Evolutionary conservation across 495 filamentous ascomycete species (phyloP), one percentile per base, ranked within the genome.

Genomic region (Usnea hakonensis): DNA sequence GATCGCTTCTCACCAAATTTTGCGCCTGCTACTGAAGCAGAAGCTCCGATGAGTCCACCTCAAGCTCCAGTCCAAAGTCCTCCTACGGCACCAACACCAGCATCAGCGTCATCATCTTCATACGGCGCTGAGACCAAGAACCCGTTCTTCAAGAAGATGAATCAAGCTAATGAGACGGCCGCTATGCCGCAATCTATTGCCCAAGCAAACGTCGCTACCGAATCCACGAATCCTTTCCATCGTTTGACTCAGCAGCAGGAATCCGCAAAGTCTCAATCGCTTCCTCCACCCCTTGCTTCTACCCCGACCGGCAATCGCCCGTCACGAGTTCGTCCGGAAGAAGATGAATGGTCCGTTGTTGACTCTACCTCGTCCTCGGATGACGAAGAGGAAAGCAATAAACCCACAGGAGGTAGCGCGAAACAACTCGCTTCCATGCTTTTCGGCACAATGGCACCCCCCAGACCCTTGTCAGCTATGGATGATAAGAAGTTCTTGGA

Each of bases 401-500:
- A 85, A 16, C 85, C 89, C 14, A 86, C 83, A 53, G 89, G 89
- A 35, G 84, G 86, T 59, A 91, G 86, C 65, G 93, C 94, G 52
- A 93, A 92, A 64, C 88, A 95, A 62, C 85, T 98, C 38, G 94
- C 94, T 21, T 91, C 88, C 40, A 94, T 91, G 63, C 83, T 98
- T 36, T 97, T 98, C 74, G 92, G 94, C 60, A 95, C 93, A 56
- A 98, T 98, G 94, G 94, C 82, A 13, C 94, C 94, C 46, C 94
- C 94, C 26, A 85, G 93, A 57, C 91, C 95, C 38, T 72, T 96
- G 32, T 93, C 89, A 55, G 88, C 89, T 11, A 85, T 87, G 75
- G 90, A 89, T 57, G 84, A 90, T 55, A 87, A 87, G 67, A 71
- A 79, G n/a, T 78, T 82, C 35, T 23, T 73, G 71, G 62, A 75